phyloP scores from a whole-genome alignment of 805 yeast genomes.

The Candida andamanensis region DNA sequence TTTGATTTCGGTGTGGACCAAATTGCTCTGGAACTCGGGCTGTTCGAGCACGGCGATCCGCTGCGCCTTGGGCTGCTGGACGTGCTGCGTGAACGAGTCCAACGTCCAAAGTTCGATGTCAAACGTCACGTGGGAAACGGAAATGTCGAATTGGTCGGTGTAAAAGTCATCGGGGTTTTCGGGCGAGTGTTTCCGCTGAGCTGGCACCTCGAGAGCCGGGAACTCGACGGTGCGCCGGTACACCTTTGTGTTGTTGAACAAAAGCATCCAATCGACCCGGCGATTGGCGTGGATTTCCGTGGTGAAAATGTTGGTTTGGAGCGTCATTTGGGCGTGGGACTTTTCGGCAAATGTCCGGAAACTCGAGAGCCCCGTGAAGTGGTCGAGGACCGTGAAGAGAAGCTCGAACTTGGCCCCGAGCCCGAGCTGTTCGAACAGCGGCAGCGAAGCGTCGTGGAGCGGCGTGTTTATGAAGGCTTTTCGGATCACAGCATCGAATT shows the following conservation, averaged over 20 bases:
- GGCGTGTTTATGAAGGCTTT: constrained; percentile 8
- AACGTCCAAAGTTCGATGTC: constrained; percentile 28
- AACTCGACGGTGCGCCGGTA: constrained; percentile 33
- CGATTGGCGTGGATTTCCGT: constrained; percentile 5
- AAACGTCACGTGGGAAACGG: constrained; percentile 17
- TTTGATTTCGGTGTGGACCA: constrained; percentile 35
- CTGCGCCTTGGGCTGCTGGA: constrained; percentile 14
- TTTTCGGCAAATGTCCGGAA: constrained; percentile 48
- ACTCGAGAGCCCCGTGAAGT: constrained; percentile 37
- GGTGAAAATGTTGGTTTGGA: constrained; percentile 5
- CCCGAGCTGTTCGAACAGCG: constrained; percentile 35
- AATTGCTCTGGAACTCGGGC: constrained; percentile 6
- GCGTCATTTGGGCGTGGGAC: constrained; percentile 16
- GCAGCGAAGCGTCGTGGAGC: constrained; percentile 12
- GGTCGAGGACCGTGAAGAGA: constrained; percentile 39
- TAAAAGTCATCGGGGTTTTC: constrained; percentile 25
- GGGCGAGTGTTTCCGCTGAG: constrained; percentile 30
- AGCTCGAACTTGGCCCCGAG: constrained; percentile 47
- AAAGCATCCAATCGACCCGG: constrained; percentile 29
- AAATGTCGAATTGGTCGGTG: constrained; percentile 28
- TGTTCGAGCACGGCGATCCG: constrained; percentile 2
- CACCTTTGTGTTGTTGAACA: constrained; percentile 49
- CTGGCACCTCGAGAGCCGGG: constrained; percentile 28
- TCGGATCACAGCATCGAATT: constrained; percentile 9
- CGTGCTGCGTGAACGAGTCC: constrained; percentile 22